Percentiles rank a stretch among this genome's conserved stretches.
Evolutionary conservation across 306 rosid species (phyloP).

Genomic region (Geum urbanum): DNA sequence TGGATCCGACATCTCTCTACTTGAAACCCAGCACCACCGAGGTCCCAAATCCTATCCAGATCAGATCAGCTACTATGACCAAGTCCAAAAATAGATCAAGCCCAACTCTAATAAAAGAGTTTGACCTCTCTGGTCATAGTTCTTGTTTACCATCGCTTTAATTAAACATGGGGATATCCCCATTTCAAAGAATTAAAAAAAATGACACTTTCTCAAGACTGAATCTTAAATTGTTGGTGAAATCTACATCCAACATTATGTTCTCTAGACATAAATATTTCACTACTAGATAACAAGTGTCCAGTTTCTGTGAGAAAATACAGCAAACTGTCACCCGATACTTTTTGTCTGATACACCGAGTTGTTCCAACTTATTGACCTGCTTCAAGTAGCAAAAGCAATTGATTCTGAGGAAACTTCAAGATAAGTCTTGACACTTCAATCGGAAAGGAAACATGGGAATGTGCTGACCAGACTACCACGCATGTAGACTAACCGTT

Average conservation of each 20-base stretch:
- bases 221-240: neutral
- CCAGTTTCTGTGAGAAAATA: neutral
- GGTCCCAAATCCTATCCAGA: too few relatives aligned
- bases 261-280: neutral
- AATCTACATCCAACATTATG: neutral
- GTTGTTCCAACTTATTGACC: constrained; percentile 1
- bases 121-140: too few relatives aligned
- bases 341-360: neutral
- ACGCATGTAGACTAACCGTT: neutral
- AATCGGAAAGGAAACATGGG: neutral
- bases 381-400: constrained; percentile 5
- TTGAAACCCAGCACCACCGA: too few relatives aligned
- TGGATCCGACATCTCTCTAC: too few relatives aligned
- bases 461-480: neutral
- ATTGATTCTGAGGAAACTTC: constrained; percentile 2
- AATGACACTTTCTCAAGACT: neutral
- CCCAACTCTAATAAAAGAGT: too few relatives aligned
- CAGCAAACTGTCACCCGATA: neutral
- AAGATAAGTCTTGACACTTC: neutral
- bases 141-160: too few relatives aligned
- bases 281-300: neutral
- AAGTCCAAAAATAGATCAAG: too few relatives aligned
- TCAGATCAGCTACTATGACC: too few relatives aligned
- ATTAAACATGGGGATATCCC: too few relatives aligned
- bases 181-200: too few relatives aligned